Evolutionary conservation across 805 yeast genomes (phyloP).

Genomic region (Candida sonorensis): DNA sequence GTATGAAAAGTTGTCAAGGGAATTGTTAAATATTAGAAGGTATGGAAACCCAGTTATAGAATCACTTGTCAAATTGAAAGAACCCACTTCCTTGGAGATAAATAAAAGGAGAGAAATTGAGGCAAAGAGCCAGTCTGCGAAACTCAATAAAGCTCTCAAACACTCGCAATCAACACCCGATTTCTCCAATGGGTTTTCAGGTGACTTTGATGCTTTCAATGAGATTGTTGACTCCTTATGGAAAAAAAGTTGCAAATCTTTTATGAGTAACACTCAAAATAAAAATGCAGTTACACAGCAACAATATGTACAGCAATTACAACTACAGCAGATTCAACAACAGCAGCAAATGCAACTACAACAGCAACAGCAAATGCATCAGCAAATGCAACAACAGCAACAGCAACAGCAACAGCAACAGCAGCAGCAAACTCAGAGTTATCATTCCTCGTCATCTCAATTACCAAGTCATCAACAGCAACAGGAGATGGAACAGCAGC

Average conservation of each 20-base stretch:
- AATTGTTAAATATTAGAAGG: slow-evolving; percentile 62
- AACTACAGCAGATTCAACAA: background rate
- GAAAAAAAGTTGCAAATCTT: slow-evolving; percentile 12
- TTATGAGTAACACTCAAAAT: slow-evolving; percentile 5
- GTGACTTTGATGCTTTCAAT: slow-evolving; percentile 7
- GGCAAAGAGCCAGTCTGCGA: background rate
- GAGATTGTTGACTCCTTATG: slow-evolving; percentile 11
- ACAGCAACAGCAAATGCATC: slow-evolving; percentile 1
- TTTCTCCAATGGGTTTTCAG: slow-evolving; percentile 2
- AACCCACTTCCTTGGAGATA: slow-evolving; percentile 4
- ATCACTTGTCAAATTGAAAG: slow-evolving; percentile 46
- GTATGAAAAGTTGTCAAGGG: slow-evolving; percentile 71
- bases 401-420: slow-evolving; percentile 1
- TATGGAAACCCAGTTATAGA: slow-evolving; percentile 65
- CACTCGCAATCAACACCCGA: background rate
- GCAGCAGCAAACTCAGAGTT: no score
- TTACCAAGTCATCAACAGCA: slow-evolving; percentile 2
- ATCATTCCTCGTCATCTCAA: no score
- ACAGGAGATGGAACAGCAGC: background rate
- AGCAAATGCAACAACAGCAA: slow-evolving; percentile 1
- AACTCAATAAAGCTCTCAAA: background rate
- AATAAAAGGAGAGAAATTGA: slow-evolving; percentile 6
- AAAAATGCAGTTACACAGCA: background rate
- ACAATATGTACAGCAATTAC: slow-evolving; percentile 4
- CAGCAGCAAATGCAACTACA: slow-evolving; percentile 6